Evolutionary conservation across 2,329 filamentous ascomycete genomes (phyloP).

Genomic region (Sordariomycetes sp.): DNA sequence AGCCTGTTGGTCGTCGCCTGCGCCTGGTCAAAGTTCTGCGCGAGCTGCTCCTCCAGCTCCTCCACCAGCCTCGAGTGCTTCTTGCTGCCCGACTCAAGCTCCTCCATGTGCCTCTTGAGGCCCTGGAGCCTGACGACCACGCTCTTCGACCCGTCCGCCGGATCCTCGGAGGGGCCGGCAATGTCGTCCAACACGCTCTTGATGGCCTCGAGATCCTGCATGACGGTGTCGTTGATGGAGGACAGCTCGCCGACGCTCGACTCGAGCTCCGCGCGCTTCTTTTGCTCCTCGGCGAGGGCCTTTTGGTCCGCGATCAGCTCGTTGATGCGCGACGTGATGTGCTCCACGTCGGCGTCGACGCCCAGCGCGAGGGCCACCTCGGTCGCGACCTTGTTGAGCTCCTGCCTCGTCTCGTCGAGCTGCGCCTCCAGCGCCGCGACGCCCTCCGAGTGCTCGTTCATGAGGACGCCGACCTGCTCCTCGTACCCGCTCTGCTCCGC

Average conservation of each 20-base stretch:
- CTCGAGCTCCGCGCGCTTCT: slow-evolving; percentile 39
- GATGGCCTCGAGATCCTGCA: slow-evolving; percentile 48
- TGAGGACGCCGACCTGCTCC: slow-evolving; percentile 41
- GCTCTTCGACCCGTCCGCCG: slow-evolving; percentile 13
- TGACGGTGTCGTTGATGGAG: slow-evolving; percentile 42
- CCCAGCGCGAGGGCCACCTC: slow-evolving; percentile 48
- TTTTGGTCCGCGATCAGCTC: slow-evolving; percentile 43
- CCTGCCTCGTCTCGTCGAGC: slow-evolving; percentile 50
- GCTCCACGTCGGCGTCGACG: slow-evolving; percentile 53
- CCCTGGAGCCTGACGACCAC: slow-evolving; percentile 13
- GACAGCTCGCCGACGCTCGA: slow-evolving; percentile 40
- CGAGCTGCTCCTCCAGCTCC: slow-evolving; percentile 92
- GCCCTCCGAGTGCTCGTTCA: slow-evolving; percentile 45
- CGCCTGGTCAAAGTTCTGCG: slow-evolving; percentile 88
- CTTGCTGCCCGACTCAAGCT: slow-evolving; percentile 58
- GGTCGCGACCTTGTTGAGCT: slow-evolving; percentile 49
- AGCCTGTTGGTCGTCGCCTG: slow-evolving; percentile 75
- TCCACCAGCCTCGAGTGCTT: slow-evolving; percentile 88
- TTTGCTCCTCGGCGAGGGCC: slow-evolving; percentile 40
- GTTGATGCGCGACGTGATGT: slow-evolving; percentile 49
- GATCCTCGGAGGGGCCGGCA: slow-evolving; percentile 33
- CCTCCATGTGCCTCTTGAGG: slow-evolving; percentile 52
- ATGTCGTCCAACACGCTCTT: slow-evolving; percentile 40
- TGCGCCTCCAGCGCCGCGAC: slow-evolving; percentile 45
- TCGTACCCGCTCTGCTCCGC: slow-evolving; percentile 42